Evolutionary conservation across 768 basidiomycete species (phyloP).

Genomic region (Kwoniella dejecticola): DNA sequence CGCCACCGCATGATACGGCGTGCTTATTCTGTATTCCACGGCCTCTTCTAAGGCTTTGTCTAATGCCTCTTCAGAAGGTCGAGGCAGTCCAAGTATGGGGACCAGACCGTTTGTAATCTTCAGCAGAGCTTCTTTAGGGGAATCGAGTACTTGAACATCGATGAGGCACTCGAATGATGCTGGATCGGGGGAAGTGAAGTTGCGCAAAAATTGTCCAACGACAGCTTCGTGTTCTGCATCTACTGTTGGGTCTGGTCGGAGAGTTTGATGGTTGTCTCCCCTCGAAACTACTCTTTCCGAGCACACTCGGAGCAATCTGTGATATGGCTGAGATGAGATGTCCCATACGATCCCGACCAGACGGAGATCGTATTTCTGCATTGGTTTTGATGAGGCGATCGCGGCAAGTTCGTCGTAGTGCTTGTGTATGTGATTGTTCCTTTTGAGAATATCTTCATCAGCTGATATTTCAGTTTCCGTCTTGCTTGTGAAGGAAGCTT

Average conservation of each 20-base stretch:
- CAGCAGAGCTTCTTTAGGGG: constrained; percentile 66
- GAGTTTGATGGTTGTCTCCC: constrained; percentile 79
- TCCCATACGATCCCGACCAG: constrained; percentile 82
- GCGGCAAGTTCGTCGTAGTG: constrained; percentile 75
- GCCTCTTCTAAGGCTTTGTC: constrained; percentile 60
- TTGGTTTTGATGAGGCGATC: constrained; percentile 56
- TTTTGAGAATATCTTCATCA: constrained; percentile 32
- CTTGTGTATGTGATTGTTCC: constrained; percentile 84
- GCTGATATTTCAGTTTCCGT: neutral
- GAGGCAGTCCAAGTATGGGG: constrained; percentile 61
- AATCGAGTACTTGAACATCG: constrained; percentile 54
- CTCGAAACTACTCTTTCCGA: constrained; percentile 71
- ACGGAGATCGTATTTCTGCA: constrained; percentile 60
- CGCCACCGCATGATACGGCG: constrained; percentile 38
- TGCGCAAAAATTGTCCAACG: constrained; percentile 74
- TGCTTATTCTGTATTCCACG: constrained; percentile 57
- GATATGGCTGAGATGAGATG: constrained; percentile 62
- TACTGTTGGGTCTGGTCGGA: constrained; percentile 63
- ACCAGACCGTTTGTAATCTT: constrained; percentile 64
- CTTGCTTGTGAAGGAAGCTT: constrained; percentile 39
- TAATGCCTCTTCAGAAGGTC: constrained; percentile 65
- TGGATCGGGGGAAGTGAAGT: constrained; percentile 52
- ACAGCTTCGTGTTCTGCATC: constrained; percentile 71
- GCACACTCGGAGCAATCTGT: constrained; percentile 72
- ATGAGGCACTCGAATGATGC: constrained; percentile 67